Base-by-base conservation (phyloP, 2,329 filamentous ascomycete genomes). In the Arthrobotrys musiformis region DNA sequence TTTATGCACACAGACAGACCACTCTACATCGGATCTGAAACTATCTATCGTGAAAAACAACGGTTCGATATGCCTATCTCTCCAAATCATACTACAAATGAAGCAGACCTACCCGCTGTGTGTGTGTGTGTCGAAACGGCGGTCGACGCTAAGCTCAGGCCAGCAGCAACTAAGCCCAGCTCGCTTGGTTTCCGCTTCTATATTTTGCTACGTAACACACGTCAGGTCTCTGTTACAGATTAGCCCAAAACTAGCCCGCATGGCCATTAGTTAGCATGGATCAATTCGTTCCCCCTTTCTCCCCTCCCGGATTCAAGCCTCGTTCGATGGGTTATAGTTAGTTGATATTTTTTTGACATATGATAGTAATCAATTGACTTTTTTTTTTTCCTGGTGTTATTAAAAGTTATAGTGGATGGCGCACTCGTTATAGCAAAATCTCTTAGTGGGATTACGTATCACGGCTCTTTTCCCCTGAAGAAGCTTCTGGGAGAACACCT, bases 371-470 rank as follows among this genome's bases (percentile, higher is more conserved):
- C 28, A 28, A 4, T 33, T 33, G 30, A 5, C 9, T 33, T 33
- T 33, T 33, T 33, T 33, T 9, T 67, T 44, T 67, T 54, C 26
- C 4, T 24, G 17, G 19, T 33, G 46, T 9, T 42, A 67, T 54
- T 44, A 46, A 22, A 28, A 30, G 46, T 37, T 40, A 66, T 66
- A 66, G 22, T 15, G 63, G 35, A 66, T 67, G 46, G 63, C 63
- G 63, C 11, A 58, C 30, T 28, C 13, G 35, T 11, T 44, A 58
- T 56, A 42, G 33, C 44, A 50, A 17, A 50, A 5, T 15, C 48
- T 52, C n/a, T 37, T 44, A 69, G 33, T 52, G 50, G n/a, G 52
- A 69, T 69, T 60, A 69, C 66, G 66, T 70, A 70, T 30, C 50
- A 17, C 66, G 24, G 58, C 66, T 46, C n/a, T n/a, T n/a, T n/a